phyloP scores from a whole-genome alignment of 2,329 filamentous ascomycete species.

The Ophiostoma sp. region DNA sequence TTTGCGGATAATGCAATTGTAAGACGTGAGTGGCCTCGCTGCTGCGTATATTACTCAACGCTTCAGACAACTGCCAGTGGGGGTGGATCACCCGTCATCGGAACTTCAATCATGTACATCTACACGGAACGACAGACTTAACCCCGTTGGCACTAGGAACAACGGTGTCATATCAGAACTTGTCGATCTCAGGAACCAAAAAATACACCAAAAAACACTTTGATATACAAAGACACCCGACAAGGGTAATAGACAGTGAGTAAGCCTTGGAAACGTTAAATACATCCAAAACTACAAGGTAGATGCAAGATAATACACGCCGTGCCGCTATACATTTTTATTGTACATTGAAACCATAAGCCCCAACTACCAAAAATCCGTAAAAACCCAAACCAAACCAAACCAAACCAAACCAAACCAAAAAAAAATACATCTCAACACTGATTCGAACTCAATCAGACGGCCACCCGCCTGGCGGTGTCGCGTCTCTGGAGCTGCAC shows the following conservation, averaged over 20 bases:
- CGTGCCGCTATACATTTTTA: background rate
- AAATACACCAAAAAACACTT: background rate
- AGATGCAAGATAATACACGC: background rate
- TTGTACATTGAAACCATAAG: background rate
- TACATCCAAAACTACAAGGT: background rate
- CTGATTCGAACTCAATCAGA: background rate
- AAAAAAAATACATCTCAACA: background rate
- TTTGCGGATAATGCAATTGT: background rate
- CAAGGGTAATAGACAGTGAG: background rate
- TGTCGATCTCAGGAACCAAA: background rate
- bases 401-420: background rate
- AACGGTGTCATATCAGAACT: background rate
- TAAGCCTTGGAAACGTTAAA: background rate
- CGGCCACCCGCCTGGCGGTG: conserved; percentile 21
- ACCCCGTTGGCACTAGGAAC: background rate
- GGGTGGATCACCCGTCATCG: conserved; percentile 15
- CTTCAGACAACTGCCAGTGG: background rate
- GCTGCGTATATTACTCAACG: background rate
- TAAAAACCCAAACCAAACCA: background rate
- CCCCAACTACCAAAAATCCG: background rate
- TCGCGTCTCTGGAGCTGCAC: conserved; percentile 31
- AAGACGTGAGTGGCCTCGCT: background rate
- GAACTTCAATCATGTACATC: background rate
- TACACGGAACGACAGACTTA: background rate
- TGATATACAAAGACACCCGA: background rate